A percentile compares a stretch with the other conserved stretches of the same genome.
Evolutionary conservation across 2,329 filamentous ascomycete species (phyloP).

Genomic region (Dactylellina haptotyla): DNA sequence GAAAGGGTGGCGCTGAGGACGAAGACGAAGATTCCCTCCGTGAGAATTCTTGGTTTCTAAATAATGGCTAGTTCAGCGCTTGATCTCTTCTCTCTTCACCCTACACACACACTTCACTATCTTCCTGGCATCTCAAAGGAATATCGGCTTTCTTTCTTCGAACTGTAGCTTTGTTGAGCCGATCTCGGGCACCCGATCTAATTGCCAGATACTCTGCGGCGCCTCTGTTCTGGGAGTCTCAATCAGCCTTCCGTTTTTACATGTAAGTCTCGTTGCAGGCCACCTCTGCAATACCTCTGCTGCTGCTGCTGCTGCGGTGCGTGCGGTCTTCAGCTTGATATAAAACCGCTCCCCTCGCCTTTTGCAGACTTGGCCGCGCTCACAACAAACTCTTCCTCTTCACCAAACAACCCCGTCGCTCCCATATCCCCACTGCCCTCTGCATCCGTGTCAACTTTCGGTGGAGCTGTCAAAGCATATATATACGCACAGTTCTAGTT

Average conservation of each 20-base stretch:
- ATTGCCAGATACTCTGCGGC: too few relatives aligned
- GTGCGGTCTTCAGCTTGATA: neutral
- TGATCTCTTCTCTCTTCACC: neutral
- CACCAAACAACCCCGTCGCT: neutral
- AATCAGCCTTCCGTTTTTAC: too few relatives aligned
- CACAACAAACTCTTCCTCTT: neutral
- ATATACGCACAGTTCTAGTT: neutral
- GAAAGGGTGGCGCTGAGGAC: neutral
- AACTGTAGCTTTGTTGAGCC: neutral
- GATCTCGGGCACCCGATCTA: too few relatives aligned
- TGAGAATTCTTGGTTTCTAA: neutral
- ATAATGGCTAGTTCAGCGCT: neutral
- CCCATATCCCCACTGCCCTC: neutral
- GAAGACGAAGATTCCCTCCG: constrained; percentile 4
- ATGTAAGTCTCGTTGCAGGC: neutral
- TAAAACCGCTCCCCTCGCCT: neutral
- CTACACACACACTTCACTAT: neutral
- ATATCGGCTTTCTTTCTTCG: too few relatives aligned
- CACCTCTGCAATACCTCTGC: too few relatives aligned
- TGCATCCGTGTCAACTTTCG: too few relatives aligned
- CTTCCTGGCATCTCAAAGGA: neutral
- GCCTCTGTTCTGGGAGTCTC: too few relatives aligned
- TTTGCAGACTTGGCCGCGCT: too few relatives aligned
- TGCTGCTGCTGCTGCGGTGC: neutral
- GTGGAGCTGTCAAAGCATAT: too few relatives aligned